phyloP scores from a whole-genome alignment of 106 monocot genomes.

The Dendrobium catenatum region DNA sequence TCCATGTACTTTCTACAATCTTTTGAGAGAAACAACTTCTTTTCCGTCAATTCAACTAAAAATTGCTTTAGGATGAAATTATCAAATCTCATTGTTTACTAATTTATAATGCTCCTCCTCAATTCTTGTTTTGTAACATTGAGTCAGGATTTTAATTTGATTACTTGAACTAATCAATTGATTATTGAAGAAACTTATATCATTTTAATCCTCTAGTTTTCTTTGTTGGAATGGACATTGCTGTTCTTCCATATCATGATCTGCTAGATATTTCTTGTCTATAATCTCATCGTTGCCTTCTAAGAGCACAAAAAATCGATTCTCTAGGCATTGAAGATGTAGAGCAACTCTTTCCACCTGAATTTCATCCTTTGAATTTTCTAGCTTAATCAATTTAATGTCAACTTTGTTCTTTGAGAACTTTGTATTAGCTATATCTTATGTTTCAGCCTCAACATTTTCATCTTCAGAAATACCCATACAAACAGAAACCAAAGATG shows the following conservation, averaged over 20 bases:
- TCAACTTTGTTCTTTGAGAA: too few relatives aligned
- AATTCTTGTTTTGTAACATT: not conserved
- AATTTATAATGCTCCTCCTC: constrained; percentile 7
- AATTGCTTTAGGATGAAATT: constrained; percentile 10
- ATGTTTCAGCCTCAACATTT: too few relatives aligned
- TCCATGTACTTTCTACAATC: constrained; percentile 9
- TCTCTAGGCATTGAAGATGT: constrained; percentile 23
- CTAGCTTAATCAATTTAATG: too few relatives aligned
- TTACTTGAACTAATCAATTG: constrained; percentile 16
- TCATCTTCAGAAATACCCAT: too few relatives aligned
- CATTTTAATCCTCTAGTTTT: constrained; percentile 21
- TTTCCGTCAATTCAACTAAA: constrained; percentile 17
- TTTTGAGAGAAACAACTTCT: constrained; percentile 4
- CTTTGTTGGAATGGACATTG: not conserved
- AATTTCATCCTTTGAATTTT: too few relatives aligned
- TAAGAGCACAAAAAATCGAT: constrained; percentile 17
- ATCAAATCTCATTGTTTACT: constrained; percentile 1
- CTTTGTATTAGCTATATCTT: too few relatives aligned
- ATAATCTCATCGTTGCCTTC: constrained; percentile 20
- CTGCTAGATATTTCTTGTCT: constrained; percentile 21
- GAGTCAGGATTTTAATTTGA: constrained; percentile 14
- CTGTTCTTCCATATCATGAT: constrained; percentile 24
- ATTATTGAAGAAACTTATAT: constrained; percentile 5
- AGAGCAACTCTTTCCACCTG: constrained; percentile 22
- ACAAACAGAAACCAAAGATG: too few relatives aligned